phyloP scores from a whole-genome alignment of 2,329 filamentous ascomycete genomes.

The Colletotrichum sojae region DNA sequence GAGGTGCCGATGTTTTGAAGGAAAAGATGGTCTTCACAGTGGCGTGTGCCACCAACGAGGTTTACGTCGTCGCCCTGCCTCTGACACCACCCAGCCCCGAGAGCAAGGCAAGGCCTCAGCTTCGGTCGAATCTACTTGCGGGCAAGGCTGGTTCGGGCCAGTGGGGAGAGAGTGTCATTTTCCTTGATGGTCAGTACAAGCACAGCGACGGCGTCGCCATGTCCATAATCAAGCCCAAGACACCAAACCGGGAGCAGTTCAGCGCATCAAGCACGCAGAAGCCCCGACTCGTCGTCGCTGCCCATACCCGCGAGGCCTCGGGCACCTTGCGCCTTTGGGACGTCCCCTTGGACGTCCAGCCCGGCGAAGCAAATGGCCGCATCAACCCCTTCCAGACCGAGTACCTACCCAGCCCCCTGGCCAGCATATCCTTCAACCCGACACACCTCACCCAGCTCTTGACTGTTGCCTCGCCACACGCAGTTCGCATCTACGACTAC shows the following conservation, averaged over 20 bases:
- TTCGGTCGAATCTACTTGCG: conserved; percentile 65
- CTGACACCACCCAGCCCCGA: conserved; percentile 73
- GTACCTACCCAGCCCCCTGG: conserved; percentile 68
- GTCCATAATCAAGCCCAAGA: conserved; percentile 61
- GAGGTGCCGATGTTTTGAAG: conserved; percentile 63
- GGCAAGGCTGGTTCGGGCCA: conserved; percentile 71
- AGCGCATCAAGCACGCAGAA: conserved; percentile 30
- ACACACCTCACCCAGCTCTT: conserved; percentile 71
- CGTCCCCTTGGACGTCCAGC: conserved; percentile 63
- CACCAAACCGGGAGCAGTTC: conserved; percentile 40
- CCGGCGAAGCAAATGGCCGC: conserved; percentile 43
- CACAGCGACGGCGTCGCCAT: conserved; percentile 70
- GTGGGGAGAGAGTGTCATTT: conserved; percentile 73
- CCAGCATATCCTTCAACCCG: conserved; percentile 73
- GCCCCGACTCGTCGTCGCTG: conserved; percentile 68
- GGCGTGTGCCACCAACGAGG: conserved; percentile 69
- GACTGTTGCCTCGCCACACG: conserved; percentile 67
- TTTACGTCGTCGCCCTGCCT: conserved; percentile 71
- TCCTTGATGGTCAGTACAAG: conserved; percentile 67
- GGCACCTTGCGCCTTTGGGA: conserved; percentile 73
- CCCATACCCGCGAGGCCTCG: conserved; percentile 71
- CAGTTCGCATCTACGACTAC: conserved; percentile 75
- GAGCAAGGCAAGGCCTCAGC: conserved; percentile 69
- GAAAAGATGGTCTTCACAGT: conserved; percentile 74
- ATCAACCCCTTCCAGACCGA: conserved; percentile 72